Conservation (phyloP, 2,329 filamentous ascomycete genomes). For the Gaeumannomyces tritici region DNA sequence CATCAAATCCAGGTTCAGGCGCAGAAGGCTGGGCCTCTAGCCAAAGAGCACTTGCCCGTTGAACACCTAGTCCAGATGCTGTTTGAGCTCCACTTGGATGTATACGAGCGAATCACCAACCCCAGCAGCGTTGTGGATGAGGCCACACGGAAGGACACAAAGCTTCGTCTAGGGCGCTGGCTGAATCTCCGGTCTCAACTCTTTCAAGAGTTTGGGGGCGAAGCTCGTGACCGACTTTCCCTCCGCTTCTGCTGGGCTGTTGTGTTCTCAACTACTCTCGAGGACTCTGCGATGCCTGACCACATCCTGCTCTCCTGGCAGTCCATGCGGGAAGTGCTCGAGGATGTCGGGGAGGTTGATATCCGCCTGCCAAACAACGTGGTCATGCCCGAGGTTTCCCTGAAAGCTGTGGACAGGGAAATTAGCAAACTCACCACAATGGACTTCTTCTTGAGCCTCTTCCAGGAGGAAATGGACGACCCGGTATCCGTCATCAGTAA, state of each 20-base stretch:
- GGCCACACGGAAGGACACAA: conserved; percentile 36
- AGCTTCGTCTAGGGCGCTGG: conserved; percentile 41
- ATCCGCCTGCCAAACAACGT: conserved; percentile 73
- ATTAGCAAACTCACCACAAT: conserved; percentile 89
- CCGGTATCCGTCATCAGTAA: conserved; percentile 82
- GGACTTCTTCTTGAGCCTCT: conserved; percentile 89
- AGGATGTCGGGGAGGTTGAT: conserved; percentile 24
- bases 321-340: conserved; percentile 42
- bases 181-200: conserved; percentile 37
- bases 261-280: conserved; percentile 41
- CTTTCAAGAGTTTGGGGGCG: conserved; percentile 24
- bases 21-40: not conserved
- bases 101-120: conserved; percentile 49
- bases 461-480: conserved; percentile 72
- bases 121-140: conserved; percentile 44
- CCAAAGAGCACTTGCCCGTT: conserved; percentile 15
- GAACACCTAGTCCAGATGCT: conserved; percentile 44
- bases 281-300: conserved; percentile 42
- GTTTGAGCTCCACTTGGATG: conserved; percentile 52
- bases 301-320: conserved; percentile 50
- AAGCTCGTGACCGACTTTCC: conserved; percentile 27
- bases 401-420: conserved; percentile 77
- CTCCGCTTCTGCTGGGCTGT: conserved; percentile 50
- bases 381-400: conserved; percentile 79
- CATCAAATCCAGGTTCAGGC: conserved; percentile 23